Percentiles rank a stretch among this genome's conserved stretches.
Conservation (phyloP, 805 yeast species). For the Teunomyces panamensis region DNA sequence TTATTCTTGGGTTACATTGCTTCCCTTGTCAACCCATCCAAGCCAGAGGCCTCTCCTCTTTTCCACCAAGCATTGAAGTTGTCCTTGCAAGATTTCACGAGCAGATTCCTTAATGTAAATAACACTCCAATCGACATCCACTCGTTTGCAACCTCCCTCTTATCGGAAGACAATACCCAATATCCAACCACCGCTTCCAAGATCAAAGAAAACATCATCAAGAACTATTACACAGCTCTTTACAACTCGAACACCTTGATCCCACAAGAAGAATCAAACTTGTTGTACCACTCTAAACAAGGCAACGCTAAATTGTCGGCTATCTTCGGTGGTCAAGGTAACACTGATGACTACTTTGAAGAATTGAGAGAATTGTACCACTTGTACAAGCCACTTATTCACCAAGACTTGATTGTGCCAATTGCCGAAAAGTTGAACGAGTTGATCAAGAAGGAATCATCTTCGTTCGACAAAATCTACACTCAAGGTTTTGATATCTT, state of each 20-base stretch:
- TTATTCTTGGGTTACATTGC: constrained; percentile 77
- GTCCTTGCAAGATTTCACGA: constrained; percentile 79
- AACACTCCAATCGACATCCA: constrained; percentile 74
- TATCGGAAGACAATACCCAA: constrained; percentile 45
- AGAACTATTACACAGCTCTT: constrained; percentile 61
- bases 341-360: constrained; percentile 94
- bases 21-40: constrained; percentile 39
- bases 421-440: constrained; percentile 66
- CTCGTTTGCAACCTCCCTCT: constrained; percentile 72
- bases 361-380: constrained; percentile 85
- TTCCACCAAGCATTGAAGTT: constrained; percentile 68
- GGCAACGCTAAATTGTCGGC: constrained; percentile 67
- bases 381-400: constrained; percentile 69
- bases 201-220: constrained; percentile 64
- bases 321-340: constrained; percentile 98
- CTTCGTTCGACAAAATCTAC: constrained; percentile 62
- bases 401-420: constrained; percentile 61
- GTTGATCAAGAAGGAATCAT: constrained; percentile 68
- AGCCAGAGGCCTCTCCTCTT: constrained; percentile 44
- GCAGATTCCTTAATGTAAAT: constrained; percentile 51
- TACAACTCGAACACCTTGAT: constrained; percentile 25
- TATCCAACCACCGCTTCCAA: constrained; percentile 68
- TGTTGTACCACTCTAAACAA: constrained; percentile 61
- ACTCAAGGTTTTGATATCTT: constrained; percentile 91
- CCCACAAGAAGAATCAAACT: constrained; percentile 33